Evolutionary conservation across 1,284 basidiomycete species (phyloP), one percentile per base, ranked within the genome.

Genomic region (Austropuccinia psidii): DNA sequence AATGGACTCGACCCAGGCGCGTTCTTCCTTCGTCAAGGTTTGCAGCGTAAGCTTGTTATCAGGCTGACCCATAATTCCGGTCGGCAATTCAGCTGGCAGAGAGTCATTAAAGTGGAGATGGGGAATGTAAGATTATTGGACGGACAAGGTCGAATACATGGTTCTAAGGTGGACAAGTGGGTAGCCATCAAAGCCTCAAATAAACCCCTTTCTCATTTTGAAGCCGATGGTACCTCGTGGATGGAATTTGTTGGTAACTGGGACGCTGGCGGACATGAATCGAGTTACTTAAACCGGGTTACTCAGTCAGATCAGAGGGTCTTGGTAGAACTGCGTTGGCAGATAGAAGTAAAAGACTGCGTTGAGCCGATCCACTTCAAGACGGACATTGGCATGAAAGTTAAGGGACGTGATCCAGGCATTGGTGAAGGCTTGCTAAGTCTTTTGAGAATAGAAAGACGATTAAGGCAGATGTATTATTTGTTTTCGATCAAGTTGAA

Each of bases 201-300:
- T 33, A 74, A 66, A 19, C 57, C 65, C 1, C 21, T 65, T 2
- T 41, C 78, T 21, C 64, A 77, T 41, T 77, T 77, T 68, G 43
- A 74, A 6, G 84, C 89, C 0, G 91, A 96, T 81, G 93, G 93
- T 0, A 90, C 90, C 2, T 88, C 90, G 4, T 81, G 81, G 7
- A 81, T 95, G 54, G 82, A 83, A 35, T 88, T 87, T 5, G 85
- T 87, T 65, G 89, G 89, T 0, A 84, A 90, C 4, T 98, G 95
- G 95, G 96, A 98, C 82, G 91, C 91, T 1, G 91, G 92, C 74
- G 84, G 92, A 6, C 95, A 98, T 81, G 88, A 93, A 78, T 93
- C 91, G 4, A 81, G 87, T 19, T 84, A 94, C 67, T 85, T 98
- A 74, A 95, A 98, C 80, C 86, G 89, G 19, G 87, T 91, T 27